Percentiles rank a stretch among this genome's conserved stretches.
These are phyloP conservation scores for Xylaria sp. DNA, from an alignment of 2,329 filamentous ascomycete species.

Conservation along the genomic window DNA sequence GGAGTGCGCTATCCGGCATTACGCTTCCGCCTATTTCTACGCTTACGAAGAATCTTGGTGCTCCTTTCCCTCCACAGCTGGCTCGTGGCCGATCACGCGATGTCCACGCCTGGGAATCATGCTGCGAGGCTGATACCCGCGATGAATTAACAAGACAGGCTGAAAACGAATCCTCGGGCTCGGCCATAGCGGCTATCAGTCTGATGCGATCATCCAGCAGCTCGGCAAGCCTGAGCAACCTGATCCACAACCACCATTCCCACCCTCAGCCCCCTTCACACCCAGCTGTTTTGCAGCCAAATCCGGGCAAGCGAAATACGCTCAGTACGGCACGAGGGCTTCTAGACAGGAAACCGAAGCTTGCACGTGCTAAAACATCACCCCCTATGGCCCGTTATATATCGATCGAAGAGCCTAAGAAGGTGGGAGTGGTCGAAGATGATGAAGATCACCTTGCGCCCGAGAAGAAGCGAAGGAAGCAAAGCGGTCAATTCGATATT, in stretches of 20 bases:
- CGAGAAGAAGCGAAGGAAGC: slow-evolving; percentile 51
- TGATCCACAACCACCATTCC: slow-evolving; percentile 50
- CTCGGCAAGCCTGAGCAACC: slow-evolving; percentile 54
- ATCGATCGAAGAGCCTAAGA: slow-evolving; percentile 38
- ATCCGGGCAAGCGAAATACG: slow-evolving; percentile 74
- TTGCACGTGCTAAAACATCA: slow-evolving; percentile 66
- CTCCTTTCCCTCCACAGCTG: slow-evolving; percentile 67
- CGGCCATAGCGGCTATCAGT: slow-evolving; percentile 83
- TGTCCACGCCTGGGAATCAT: slow-evolving; percentile 90
- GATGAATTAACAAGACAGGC: slow-evolving; percentile 84
- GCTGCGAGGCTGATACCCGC: slow-evolving; percentile 81
- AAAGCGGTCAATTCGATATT: slow-evolving; percentile 56
- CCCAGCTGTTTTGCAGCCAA: slow-evolving; percentile 59
- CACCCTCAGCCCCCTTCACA: slow-evolving; percentile 23
- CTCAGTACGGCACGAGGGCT: slow-evolving; percentile 45
- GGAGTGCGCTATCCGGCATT: slow-evolving; percentile 71
- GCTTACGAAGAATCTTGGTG: slow-evolving; percentile 60
- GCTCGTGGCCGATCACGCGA: slow-evolving; percentile 82
- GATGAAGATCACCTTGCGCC: slow-evolving; percentile 38
- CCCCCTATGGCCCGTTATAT: slow-evolving; percentile 37
- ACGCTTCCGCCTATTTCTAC: slow-evolving; percentile 68
- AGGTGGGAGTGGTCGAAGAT: slow-evolving; percentile 44
- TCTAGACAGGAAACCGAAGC: slow-evolving; percentile 69
- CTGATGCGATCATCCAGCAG: slow-evolving; percentile 78
- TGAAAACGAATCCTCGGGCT: slow-evolving; percentile 82